Evolutionary conservation across 345 rosid species (phyloP).

Genomic region (Ceriops decandra): DNA sequence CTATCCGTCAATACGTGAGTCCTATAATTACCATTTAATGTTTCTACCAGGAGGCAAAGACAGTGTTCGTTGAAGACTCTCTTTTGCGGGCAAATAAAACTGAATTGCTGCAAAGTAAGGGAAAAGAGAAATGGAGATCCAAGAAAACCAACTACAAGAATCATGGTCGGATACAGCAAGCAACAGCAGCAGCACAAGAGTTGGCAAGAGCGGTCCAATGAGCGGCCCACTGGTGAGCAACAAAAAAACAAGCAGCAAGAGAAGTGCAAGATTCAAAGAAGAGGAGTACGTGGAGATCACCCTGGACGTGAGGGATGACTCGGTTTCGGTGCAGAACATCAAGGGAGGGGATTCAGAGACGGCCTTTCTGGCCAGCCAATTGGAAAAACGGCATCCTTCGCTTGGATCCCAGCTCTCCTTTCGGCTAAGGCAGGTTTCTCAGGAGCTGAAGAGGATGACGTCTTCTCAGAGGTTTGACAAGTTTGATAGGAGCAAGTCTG

Average conservation of each 20-base stretch:
- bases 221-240: conserved; percentile 36
- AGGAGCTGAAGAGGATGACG: conserved; percentile 49
- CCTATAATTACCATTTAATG: no score
- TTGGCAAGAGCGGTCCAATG: conserved; percentile 43
- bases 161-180: conserved; percentile 44
- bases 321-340: conserved; percentile 38
- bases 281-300: conserved; percentile 55
- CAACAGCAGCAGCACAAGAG: conserved; percentile 31
- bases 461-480: conserved; percentile 36
- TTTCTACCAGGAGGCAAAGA: no score
- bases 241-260: conserved; percentile 29
- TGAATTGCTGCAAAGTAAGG: not conserved
- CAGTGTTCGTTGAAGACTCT: not conserved
- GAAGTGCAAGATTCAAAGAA: conserved; percentile 42
- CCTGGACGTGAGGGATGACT: conserved; percentile 44
- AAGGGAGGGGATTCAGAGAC: conserved; percentile 40
- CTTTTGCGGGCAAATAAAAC: not conserved
- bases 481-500: conserved; percentile 54
- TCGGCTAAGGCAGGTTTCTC: conserved; percentile 49
- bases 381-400: conserved; percentile 34
- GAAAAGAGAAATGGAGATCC: conserved; percentile 35
- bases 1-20: no score
- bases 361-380: conserved; percentile 34
- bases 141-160: conserved; percentile 25
- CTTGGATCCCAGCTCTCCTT: conserved; percentile 39